These are phyloP conservation scores for Piloderma croceum DNA, from an alignment of 768 basidiomycete species.

Conservation along the genomic window DNA sequence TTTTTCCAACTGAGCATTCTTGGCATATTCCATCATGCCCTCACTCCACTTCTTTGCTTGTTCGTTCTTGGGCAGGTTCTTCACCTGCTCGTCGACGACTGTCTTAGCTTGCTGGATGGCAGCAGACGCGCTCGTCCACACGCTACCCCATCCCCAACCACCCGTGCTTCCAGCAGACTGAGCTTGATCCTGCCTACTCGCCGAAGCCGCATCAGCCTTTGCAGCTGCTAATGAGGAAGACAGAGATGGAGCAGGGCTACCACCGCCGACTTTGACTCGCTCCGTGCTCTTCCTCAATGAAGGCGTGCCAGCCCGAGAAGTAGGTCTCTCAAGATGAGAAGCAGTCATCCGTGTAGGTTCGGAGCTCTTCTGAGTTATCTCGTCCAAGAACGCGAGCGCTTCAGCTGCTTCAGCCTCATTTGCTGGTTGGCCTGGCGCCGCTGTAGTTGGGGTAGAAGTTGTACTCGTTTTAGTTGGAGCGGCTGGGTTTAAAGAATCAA, in stretches of 20 bases:
- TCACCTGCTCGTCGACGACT: constrained; percentile 91
- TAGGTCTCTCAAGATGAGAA: constrained; percentile 48
- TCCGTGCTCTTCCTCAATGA: constrained; percentile 68
- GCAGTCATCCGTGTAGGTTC: constrained; percentile 63
- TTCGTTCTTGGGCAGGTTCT: constrained; percentile 78
- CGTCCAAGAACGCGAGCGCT: constrained; percentile 89
- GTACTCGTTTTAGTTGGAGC: constrained; percentile 14
- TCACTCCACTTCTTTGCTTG: constrained; percentile 87
- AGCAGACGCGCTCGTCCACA: constrained; percentile 84
- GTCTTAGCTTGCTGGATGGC: constrained; percentile 83
- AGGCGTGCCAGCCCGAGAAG: constrained; percentile 67
- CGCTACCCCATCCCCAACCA: constrained; percentile 78
- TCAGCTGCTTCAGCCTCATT: constrained; percentile 69
- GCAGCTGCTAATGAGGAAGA: constrained; percentile 20
- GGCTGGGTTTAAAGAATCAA: constrained; percentile 71
- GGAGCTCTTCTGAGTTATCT: constrained; percentile 87
- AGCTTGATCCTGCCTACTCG: constrained; percentile 4
- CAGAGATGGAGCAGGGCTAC: constrained; percentile 36
- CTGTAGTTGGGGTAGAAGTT: constrained; percentile 18
- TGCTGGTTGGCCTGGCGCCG: constrained; percentile 15
- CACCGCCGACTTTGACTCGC: constrained; percentile 62
- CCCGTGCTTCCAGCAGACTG: constrained; percentile 21
- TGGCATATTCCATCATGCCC: constrained; percentile 81
- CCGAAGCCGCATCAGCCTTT: constrained; percentile 17
- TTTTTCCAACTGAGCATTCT: constrained; percentile 85